Percentiles rank a stretch among this genome's conserved stretches.
Conservation (phyloP, 257 asterid species). For the Catharanthus roseus region DNA sequence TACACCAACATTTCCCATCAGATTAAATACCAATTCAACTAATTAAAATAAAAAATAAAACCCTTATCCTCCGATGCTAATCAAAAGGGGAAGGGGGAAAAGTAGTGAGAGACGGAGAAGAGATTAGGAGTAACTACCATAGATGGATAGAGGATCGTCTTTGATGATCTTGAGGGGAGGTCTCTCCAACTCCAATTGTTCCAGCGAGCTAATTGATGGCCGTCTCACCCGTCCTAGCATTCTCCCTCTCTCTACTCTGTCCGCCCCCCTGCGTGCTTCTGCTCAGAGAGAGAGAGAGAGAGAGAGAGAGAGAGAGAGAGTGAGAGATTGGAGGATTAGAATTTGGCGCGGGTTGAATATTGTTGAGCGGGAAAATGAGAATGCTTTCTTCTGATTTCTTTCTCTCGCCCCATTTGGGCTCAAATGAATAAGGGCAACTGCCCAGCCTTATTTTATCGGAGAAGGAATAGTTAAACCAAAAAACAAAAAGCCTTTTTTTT, state of each 20-base stretch:
- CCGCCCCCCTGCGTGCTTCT: too few relatives aligned
- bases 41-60: neutral
- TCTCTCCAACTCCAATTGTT: slow-evolving; percentile 59
- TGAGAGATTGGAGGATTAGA: neutral
- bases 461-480: too few relatives aligned
- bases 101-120: neutral
- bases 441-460: too few relatives aligned
- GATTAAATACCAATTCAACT: neutral
- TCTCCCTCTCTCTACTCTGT: neutral
- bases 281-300: neutral
- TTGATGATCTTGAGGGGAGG: slow-evolving; percentile 52
- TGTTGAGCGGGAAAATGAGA: neutral
- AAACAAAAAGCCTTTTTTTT: too few relatives aligned
- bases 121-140: slow-evolving; percentile 36
- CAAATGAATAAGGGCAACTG: neutral
- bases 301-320: too few relatives aligned
- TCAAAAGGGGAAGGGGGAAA: neutral
- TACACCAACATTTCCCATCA: neutral
- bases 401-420: neutral
- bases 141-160: slow-evolving; percentile 71
- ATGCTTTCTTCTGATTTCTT: neutral
- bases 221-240: slow-evolving; percentile 68
- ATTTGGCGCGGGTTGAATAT: neutral
- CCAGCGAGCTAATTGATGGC: slow-evolving; percentile 49
- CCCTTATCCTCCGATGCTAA: neutral